Base-by-base conservation (phyloP, 495 filamentous ascomycete species). In the Aspergillus coremiiformis region DNA sequence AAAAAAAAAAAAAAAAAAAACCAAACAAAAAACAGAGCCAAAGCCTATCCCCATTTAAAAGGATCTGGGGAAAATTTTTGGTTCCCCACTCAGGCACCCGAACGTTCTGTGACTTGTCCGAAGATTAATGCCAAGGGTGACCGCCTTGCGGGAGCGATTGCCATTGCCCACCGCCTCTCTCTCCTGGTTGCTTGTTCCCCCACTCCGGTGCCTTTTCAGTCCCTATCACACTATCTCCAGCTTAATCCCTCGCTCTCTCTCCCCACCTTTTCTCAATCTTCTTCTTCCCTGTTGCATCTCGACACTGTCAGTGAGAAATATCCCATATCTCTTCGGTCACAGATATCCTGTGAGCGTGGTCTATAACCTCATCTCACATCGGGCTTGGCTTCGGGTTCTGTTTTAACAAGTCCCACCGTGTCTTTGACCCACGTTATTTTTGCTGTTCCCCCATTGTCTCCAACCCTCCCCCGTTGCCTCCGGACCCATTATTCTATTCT, bases 381-480 rank as follows among this genome's bases (percentile, higher is more conserved):
- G 12, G 12, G 7, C 7, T 11, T 30, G 3, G 27, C 17, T n/a
- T 35, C 17, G 33, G 33, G n/a, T n/a, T n/a, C 17, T 12, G 33
- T 12, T 10, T 15, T 15, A 12, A 35, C 6, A 35, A 5, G 14
- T 23, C 37, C 33, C 33, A 47, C 41, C 9, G 11, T 44, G 20
- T 29, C 11, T 24, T 21, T 22, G 37, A 32, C 19, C 12, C 21
- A 23, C 47, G 20, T 46, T 35, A n/a, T n/a, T n/a, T 39, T 51
- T 17, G 15, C 26, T 41, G 8, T 23, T 43, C 23, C 58, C 56
- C 56, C 58, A 56, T 60, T 62, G 33, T 49, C 43, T 57, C 51
- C 43, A 58, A 49, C 44, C 52, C 61, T n/a, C n/a, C n/a, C n/a
- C n/a, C n/a, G 58, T 54, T 32, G 60, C 52, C 51, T 59, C 56